phyloP scores from a whole-genome alignment of 805 yeast species.

The Scheffersomyces ergatensis region DNA sequence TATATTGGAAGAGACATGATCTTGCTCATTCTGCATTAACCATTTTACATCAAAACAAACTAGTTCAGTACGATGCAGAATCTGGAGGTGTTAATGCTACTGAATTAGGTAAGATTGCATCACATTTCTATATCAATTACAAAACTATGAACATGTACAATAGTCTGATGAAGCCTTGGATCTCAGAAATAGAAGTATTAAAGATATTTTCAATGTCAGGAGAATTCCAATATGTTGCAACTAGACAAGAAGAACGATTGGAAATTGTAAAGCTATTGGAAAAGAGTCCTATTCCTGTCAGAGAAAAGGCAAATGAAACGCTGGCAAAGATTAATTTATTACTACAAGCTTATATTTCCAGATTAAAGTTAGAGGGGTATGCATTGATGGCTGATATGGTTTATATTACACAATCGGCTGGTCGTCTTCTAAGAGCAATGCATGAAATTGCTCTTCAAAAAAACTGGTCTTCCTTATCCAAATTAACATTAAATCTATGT shows the following conservation, averaged over 20 bases:
- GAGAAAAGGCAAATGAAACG: conserved; percentile 67
- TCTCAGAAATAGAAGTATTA: conserved; percentile 70
- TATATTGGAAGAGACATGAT: conserved; percentile 58
- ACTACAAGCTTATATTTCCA: conserved; percentile 83
- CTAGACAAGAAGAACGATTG: conserved; percentile 78
- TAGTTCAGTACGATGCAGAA: conserved; percentile 55
- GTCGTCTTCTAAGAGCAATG: conserved; percentile 81
- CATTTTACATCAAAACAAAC: conserved; percentile 51
- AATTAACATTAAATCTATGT: conserved; percentile 58
- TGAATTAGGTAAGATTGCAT: conserved; percentile 79
- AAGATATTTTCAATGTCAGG: conserved; percentile 76
- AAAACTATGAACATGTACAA: conserved; percentile 69
- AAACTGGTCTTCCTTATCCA: conserved; percentile 68
- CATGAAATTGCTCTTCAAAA: conserved; percentile 71
- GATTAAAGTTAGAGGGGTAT: conserved; percentile 75
- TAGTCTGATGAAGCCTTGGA: conserved; percentile 59
- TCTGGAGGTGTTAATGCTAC: conserved; percentile 44
- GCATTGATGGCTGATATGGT: conserved; percentile 93
- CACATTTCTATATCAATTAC: conserved; percentile 80
- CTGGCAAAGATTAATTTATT: conserved; percentile 75
- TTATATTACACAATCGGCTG: conserved; percentile 90
- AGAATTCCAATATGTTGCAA: conserved; percentile 81
- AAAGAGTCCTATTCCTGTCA: conserved; percentile 82
- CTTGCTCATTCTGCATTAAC: conserved; percentile 75
- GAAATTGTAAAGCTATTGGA: conserved; percentile 71